Base-by-base conservation (phyloP, 352 stramenopile genomes). In the Aphanomyces invadans region DNA sequence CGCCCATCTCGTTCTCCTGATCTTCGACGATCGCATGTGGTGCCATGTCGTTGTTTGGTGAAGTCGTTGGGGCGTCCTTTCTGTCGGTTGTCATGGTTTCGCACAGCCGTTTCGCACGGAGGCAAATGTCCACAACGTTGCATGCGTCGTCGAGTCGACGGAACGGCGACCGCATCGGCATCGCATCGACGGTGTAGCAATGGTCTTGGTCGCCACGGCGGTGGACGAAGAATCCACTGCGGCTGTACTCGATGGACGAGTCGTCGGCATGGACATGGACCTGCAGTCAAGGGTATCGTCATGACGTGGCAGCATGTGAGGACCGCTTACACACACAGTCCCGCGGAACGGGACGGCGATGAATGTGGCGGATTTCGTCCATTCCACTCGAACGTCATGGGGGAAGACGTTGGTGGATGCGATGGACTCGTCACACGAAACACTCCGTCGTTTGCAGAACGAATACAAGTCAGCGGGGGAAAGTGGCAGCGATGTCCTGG, bases 1-100 rank as follows among this genome's bases (percentile, higher is more conserved):
- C 74, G 0, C 83, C 83, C 31, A 66, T n/a, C 25, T 77, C 68
- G n/a, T 76, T 93, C 55, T 78, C 68, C 1, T 71, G 28, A 29
- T 69, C 71, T 38, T 71, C 52, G 1, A 74, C 46, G 0, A 65
- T 17, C 17, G n/a, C n/a, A 23, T 64, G 45, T 1, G 36, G 21
- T 10, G 36, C 32, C 5, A 62, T n/a, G n/a, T n/a, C n/a, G n/a
- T n/a, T n/a, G n/a, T n/a, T n/a, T n/a, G n/a, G n/a, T n/a, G n/a
- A n/a, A n/a, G n/a, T n/a, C n/a, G n/a, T n/a, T n/a, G n/a, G n/a
- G n/a, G n/a, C n/a, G n/a, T n/a, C n/a, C n/a, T n/a, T n/a, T n/a
- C 21, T 29, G 31, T 10, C 11, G 2, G 3, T 19, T 42, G 54
- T 36, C 5, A 45, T 10, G 54, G 25, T 46, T 28, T 62, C 54